Conservation (phyloP, 495 filamentous ascomycete genomes). For the Neurospora sp. region DNA sequence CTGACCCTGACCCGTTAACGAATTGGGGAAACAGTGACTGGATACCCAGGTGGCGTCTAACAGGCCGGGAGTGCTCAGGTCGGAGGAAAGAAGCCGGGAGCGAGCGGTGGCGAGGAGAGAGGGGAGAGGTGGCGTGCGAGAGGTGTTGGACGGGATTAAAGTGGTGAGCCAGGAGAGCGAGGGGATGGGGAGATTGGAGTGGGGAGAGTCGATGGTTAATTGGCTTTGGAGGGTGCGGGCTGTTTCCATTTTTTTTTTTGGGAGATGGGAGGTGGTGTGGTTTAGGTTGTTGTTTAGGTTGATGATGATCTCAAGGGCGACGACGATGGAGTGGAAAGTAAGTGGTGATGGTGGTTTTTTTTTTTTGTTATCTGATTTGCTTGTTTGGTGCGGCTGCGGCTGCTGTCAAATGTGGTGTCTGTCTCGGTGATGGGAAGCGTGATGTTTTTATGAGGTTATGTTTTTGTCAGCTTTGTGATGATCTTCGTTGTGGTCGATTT, state of each 20-base stretch:
- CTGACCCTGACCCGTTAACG: neutral
- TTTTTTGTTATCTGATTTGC: neutral
- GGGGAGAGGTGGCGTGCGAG: constrained; percentile 45
- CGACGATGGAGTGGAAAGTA: neutral
- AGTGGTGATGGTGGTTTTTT: neutral
- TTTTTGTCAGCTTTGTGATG: neutral
- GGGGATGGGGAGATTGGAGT: constrained; percentile 23
- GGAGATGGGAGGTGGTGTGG: neutral
- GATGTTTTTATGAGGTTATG: neutral
- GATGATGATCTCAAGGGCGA: neutral
- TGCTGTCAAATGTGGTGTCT: neutral
- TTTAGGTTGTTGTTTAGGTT: neutral
- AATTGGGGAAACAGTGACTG: constrained; percentile 43
- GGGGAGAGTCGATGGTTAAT: constrained; percentile 25
- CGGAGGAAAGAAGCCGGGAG: constrained; percentile 67
- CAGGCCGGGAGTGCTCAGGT: constrained; percentile 56
- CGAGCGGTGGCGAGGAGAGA: constrained; percentile 69
- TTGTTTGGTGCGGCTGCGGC: neutral
- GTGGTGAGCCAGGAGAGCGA: constrained; percentile 28
- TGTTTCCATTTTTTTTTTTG: neutral
- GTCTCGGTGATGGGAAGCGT: neutral
- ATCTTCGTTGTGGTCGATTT: too few species aligned
- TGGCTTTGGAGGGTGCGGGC: constrained; percentile 9
- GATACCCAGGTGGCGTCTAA: constrained; percentile 29
- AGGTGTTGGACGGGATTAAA: constrained; percentile 14